phyloP scores from a whole-genome alignment of 2,329 filamentous ascomycete species.

The Alternaria sp. region DNA sequence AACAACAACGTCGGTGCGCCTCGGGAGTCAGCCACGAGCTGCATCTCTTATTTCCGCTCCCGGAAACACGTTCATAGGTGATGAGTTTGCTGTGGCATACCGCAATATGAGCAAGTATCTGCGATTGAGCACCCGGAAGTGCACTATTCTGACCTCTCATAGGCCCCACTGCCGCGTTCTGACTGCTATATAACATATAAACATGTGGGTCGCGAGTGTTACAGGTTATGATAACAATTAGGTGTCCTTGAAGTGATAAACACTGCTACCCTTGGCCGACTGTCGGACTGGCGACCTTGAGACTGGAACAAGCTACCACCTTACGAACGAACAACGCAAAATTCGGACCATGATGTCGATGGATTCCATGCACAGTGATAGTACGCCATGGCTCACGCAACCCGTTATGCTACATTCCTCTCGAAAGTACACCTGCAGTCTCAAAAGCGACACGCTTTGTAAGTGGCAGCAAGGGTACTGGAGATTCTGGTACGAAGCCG shows the following conservation, averaged over 20 bases:
- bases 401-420: not conserved
- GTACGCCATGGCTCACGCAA: not conserved
- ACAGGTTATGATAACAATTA: not conserved
- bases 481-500: slow-evolving; percentile 56
- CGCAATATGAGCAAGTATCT: not conserved
- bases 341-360: not conserved
- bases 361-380: not conserved
- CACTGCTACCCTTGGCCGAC: not conserved
- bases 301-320: not conserved
- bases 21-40: not conserved
- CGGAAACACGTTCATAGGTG: not conserved
- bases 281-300: not conserved
- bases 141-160: not conserved
- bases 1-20: not conserved
- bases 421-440: not conserved
- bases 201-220: not conserved
- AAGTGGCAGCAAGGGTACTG: not conserved
- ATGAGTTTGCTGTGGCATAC: not conserved
- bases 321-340: not conserved
- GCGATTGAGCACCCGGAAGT: not conserved
- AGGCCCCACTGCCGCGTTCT: not conserved
- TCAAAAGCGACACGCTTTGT: not conserved
- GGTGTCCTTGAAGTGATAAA: not conserved
- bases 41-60: not conserved
- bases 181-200: not conserved